These are phyloP conservation scores for Kwoniella dejecticola DNA, from an alignment of 768 basidiomycete genomes.

Conservation along the genomic window DNA sequence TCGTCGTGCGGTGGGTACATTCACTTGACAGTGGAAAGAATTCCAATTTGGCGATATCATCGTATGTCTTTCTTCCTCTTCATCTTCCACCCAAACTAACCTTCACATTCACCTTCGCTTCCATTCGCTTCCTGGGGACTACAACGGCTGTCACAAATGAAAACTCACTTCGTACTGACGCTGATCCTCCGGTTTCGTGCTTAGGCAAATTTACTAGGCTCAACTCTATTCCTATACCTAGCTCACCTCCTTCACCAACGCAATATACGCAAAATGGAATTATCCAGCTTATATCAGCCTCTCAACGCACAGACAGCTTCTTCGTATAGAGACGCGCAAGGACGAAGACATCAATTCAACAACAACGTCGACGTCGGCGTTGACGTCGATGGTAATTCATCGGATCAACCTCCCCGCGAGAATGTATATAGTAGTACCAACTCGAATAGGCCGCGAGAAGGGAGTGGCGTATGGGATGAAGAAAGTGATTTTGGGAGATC, in stretches of 20 bases:
- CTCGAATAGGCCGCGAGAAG: constrained; percentile 15
- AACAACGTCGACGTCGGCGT: too few species aligned
- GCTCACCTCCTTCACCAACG: constrained; percentile 43
- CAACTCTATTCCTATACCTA: constrained; percentile 44
- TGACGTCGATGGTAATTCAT: too few species aligned
- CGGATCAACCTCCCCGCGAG: not conserved
- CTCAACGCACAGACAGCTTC: constrained; percentile 15
- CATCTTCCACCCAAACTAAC: too few species aligned
- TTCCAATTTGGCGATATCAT: constrained; percentile 52
- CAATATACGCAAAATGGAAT: constrained; percentile 28
- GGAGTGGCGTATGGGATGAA: constrained; percentile 44
- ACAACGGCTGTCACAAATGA: too few species aligned
- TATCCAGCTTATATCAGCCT: constrained; percentile 48
- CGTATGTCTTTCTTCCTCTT: constrained; percentile 18
- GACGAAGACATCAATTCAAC: constrained; percentile 35
- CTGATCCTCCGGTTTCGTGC: too few species aligned
- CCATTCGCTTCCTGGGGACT: too few species aligned
- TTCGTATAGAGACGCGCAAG: constrained; percentile 44
- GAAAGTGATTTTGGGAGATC: constrained; percentile 23
- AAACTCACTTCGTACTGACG: too few species aligned
- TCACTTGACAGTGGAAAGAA: constrained; percentile 46
- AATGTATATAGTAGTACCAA: not conserved
- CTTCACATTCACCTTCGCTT: too few species aligned
- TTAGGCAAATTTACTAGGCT: constrained; percentile 51
- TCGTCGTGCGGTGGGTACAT: too few species aligned